phyloP scores from a whole-genome alignment of 371 early-diverging fungal genomes.

The Lichtheimia ramosa region DNA sequence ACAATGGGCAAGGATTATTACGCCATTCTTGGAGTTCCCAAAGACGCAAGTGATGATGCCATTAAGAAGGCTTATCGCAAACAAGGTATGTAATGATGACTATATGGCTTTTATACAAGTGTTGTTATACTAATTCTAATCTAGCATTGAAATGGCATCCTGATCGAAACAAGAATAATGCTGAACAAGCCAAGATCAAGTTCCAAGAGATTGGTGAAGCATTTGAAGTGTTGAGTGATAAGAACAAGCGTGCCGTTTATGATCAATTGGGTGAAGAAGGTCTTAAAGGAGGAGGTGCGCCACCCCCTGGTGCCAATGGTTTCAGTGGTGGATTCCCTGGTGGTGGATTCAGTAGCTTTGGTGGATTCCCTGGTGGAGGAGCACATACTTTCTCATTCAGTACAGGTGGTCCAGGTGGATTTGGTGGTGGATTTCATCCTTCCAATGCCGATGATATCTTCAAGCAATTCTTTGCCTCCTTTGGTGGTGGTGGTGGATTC shows the following conservation, averaged over 20 bases:
- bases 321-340: slow-evolving; percentile 42
- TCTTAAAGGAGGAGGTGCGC: slow-evolving; percentile 65
- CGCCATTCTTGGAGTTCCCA: slow-evolving; percentile 82
- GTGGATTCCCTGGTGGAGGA: slow-evolving; percentile 42
- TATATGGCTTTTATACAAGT: too few species aligned
- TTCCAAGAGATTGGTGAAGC: slow-evolving; percentile 76
- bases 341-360: neutral
- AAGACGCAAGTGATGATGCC: slow-evolving; percentile 80
- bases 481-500: slow-evolving; percentile 51
- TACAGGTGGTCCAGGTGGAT: slow-evolving; percentile 47
- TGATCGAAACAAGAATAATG: slow-evolving; percentile 49
- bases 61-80: slow-evolving; percentile 94
- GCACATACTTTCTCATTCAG: slow-evolving; percentile 62
- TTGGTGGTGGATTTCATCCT: slow-evolving; percentile 77
- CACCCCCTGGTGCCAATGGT: slow-evolving; percentile 39
- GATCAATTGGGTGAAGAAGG: slow-evolving; percentile 93
- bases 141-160: slow-evolving; percentile 54
- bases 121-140: too few species aligned
- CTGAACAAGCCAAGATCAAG: slow-evolving; percentile 26
- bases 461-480: slow-evolving; percentile 76
- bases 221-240: slow-evolving; percentile 95
- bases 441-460: slow-evolving; percentile 91
- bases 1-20: slow-evolving; percentile 92
- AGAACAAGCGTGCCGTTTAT: slow-evolving; percentile 82
- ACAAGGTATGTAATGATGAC: slow-evolving; percentile 40